Percentiles rank a stretch among this genome's conserved stretches.
These are phyloP conservation scores for Scheffersomyces lignosus DNA, from an alignment of 805 yeast genomes.

Conservation along the genomic window DNA sequence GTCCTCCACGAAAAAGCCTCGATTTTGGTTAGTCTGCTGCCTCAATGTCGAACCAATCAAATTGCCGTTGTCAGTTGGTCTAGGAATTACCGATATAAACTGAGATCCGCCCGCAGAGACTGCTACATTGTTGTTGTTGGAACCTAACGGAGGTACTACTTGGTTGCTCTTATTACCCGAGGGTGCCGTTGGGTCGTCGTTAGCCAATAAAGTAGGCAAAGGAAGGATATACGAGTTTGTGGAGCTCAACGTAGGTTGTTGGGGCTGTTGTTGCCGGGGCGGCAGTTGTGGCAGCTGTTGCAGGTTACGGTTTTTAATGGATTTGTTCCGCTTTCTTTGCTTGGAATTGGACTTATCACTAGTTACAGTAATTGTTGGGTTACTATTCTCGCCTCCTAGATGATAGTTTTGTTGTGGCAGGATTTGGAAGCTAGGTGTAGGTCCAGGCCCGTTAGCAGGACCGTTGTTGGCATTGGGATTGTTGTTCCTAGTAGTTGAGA, in stretches of 20 bases:
- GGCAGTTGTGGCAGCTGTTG: not conserved
- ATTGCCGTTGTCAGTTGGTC: not conserved
- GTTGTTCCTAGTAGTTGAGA: conserved; percentile 5
- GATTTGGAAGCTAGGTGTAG: not conserved
- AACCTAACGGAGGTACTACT: not conserved
- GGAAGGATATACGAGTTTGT: conserved; percentile 11
- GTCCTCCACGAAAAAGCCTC: not conserved
- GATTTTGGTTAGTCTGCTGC: conserved; percentile 1
- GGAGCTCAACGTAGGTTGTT: not conserved
- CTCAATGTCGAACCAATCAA: conserved; percentile 1
- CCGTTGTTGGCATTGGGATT: conserved; percentile 1
- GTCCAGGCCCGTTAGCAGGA: not conserved
- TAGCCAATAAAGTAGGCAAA: conserved; percentile 10
- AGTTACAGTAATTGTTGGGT: not conserved
- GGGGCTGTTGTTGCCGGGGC: conserved; percentile 3
- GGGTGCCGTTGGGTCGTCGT: conserved; percentile 1
- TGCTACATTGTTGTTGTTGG: not conserved
- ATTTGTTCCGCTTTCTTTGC: not conserved
- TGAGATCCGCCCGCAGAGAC: not conserved
- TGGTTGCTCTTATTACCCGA: not conserved
- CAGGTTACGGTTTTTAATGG: not conserved
- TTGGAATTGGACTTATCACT: not conserved
- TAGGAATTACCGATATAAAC: conserved; percentile 2
- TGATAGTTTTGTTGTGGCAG: not conserved
- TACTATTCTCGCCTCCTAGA: not conserved